A percentile compares a stretch with the other conserved stretches of the same genome.
Evolutionary conservation across 2,329 filamentous ascomycete genomes (phyloP).

Genomic region (Exserohilum rostratum): DNA sequence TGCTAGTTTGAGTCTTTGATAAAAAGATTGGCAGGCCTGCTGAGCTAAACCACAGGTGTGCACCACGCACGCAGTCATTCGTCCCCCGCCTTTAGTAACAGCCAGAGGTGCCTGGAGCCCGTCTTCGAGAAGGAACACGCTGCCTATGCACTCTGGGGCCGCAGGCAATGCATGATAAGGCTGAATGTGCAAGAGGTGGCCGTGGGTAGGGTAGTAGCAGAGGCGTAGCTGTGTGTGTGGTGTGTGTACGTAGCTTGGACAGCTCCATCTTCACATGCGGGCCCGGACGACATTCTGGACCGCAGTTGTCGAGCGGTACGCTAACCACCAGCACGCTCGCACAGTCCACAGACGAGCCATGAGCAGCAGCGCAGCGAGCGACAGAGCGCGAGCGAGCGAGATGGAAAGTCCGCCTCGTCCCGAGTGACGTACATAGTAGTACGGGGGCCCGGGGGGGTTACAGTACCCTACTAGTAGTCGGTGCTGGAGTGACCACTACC

Average conservation of each 20-base stretch:
- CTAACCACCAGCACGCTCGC: not conserved
- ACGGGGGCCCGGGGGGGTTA: no score
- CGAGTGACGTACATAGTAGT: not conserved
- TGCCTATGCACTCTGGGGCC: no score
- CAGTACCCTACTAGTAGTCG: no score
- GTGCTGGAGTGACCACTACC: no score
- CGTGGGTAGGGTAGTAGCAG: no score
- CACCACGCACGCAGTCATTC: constrained; percentile 30
- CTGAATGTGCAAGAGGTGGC: constrained; percentile 4
- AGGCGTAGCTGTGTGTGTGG: not conserved
- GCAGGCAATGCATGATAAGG: constrained; percentile 17
- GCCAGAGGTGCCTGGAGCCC: constrained; percentile 6
- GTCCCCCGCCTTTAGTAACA: constrained; percentile 17
- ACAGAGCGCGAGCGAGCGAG: not conserved
- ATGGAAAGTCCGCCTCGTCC: not conserved
- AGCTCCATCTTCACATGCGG: not conserved
- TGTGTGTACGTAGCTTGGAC: not conserved
- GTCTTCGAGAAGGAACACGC: constrained; percentile 13
- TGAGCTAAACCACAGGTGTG: constrained; percentile 19
- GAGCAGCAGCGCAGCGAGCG: not conserved
- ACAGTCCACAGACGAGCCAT: not conserved
- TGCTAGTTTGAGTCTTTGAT: constrained; percentile 39
- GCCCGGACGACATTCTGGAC: not conserved
- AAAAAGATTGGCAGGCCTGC: constrained; percentile 33
- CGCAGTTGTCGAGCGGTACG: not conserved